These are phyloP conservation scores for Albizia julibrissin DNA, from an alignment of 306 rosid species.

Conservation along the genomic window DNA sequence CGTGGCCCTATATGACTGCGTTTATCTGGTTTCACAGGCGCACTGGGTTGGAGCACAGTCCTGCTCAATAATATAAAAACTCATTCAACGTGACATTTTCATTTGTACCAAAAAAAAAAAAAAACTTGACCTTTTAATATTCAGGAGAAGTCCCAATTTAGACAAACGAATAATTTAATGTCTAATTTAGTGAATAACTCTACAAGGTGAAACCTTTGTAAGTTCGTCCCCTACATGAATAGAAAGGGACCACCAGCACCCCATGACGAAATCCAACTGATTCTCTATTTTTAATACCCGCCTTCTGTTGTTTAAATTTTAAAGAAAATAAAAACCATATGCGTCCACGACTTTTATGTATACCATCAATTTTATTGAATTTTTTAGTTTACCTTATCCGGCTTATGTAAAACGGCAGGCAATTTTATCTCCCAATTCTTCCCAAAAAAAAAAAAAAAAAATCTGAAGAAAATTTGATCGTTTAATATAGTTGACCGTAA, in stretches of 20 bases:
- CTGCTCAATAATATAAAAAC: neutral
- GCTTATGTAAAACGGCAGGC: neutral
- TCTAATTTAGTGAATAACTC: neutral
- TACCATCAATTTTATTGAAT: neutral
- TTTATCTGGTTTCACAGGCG: neutral
- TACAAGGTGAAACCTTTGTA: neutral
- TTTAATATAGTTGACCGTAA: neutral
- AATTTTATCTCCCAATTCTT: neutral
- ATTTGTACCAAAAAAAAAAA: too few relatives aligned
- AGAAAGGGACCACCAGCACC: neutral
- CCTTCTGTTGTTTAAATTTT: neutral
- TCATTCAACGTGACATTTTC: too few relatives aligned
- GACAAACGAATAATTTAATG: neutral
- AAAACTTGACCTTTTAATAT: too few relatives aligned
- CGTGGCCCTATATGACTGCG: neutral
- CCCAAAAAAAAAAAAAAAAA: neutral
- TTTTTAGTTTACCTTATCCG: neutral
- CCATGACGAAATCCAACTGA: neutral
- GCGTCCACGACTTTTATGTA: neutral
- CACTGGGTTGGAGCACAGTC: neutral
- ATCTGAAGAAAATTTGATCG: neutral
- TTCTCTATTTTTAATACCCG: neutral
- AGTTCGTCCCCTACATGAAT: neutral
- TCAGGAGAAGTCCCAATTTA: too few relatives aligned
- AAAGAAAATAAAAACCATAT: neutral